Evolutionary conservation across 371 early-diverging fungal genomes (phyloP), one percentile per base, ranked within the genome.

Genomic region (Blyttiomyces sp.): DNA sequence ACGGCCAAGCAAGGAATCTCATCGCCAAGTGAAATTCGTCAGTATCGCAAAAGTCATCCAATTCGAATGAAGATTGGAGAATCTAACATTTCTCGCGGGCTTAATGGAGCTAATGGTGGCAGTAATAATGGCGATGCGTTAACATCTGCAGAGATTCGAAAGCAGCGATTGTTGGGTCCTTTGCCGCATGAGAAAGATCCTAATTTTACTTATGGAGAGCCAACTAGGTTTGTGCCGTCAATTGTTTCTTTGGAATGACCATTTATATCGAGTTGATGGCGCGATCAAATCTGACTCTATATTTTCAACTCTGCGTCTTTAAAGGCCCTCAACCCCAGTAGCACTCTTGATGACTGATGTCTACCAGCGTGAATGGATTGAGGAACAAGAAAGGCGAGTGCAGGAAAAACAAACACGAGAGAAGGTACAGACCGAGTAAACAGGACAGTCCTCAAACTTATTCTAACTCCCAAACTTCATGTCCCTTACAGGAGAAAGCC

Each of bases 331-430:
- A 0, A 77, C 77, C 0, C 79, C 82, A 24, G 82, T 81, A 7
- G 71, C 74, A n/a, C 39, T 48, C 9, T 61, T 81, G 43, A 77
- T 81, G 79, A 75, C 79, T 0, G 79, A 81, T 64, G 49, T 54
- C 21, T 81, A 70, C 59, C 75, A 81, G 64, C 69, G 73, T 17
- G 74, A 81, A 57, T 79, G 77, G 77, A 48, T 68, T n/a, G 64
- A 36, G 17, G 57, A 59, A 43, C 68, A 67, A 32, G 66, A 69
- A 26, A 50, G 27, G n/a, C 51, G 54, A 6, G 54, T 59, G 31
- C 17, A n/a, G 31, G 52, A 16, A 59, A 35, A 31, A n/a, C 36
- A 2, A 19, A 42, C 30, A 39, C 33, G 21, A 43, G 27, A 7
- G 54, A 61, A n/a, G n/a, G n/a, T n/a, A n/a, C n/a, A 39, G 39